Base-by-base conservation (phyloP, 331 rosid species). In the Spiraea crenata region DNA sequence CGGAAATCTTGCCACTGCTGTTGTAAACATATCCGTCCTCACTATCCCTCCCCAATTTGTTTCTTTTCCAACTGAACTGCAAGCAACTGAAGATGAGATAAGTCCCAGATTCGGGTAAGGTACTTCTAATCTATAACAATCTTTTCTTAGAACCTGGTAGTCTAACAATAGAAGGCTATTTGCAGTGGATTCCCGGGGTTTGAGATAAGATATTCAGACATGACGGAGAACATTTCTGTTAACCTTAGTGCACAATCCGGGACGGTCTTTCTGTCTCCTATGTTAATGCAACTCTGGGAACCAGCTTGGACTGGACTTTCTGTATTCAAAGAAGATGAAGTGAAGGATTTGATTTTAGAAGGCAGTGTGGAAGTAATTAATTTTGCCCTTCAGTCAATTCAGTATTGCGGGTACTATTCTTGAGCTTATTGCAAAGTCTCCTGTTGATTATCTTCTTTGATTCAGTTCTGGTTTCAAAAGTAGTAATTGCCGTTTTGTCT, bases 41-140 rank as follows among this genome's bases (percentile, higher is more conserved):
- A 84, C 82, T 19, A 79, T 89, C 80, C 98, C 96, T 14, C 98
- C 96, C 42, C 89, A 89, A 79, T 80, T 92, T 85, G 75, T 78
- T 86, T 85, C 95, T 50, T 82, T 71, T 77, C 98, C 95, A 71
- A 89, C 79, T 72, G 82, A 83, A 82, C 74, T 92, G 35, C 90
- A 83, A 63, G 96, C 95, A 78, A 84, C 88, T 52, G 98, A 92
- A 84, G 95, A 87, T 75, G 68, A 80, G 75, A 69, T 89, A 57
- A 84, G 84, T 63, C 98, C 98, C 38, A 89, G 73, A 71, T 87
- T 87, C 31, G 96, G 98, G 96, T 92, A 74, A 63, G 77, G 20
- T 52, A 16, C 54, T 42, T 7, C 73, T 34, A 41, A 73, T 54
- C 7, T 25, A 16, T 37, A 15, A 11, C 56, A 9, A 42, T 47